These are phyloP conservation scores for Neopestalotiopsis clavispora DNA, from an alignment of 2,329 filamentous ascomycete species.

Conservation along the genomic window DNA sequence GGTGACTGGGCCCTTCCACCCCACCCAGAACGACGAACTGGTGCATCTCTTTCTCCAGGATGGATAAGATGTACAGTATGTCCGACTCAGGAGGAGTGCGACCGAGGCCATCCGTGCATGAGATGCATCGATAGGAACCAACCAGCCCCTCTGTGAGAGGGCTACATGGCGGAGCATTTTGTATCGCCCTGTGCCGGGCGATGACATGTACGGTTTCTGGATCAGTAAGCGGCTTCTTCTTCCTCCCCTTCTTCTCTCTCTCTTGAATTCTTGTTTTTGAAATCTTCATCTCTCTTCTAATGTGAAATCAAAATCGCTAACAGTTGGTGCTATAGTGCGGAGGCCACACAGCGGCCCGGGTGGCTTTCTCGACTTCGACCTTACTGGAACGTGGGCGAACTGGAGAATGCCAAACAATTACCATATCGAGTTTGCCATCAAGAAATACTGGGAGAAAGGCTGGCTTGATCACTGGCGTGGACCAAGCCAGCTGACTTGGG, in stretches of 20 bases:
- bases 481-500: background rate
- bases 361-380: background rate
- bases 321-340: background rate
- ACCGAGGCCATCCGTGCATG: background rate
- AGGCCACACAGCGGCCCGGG: background rate
- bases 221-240: too few species aligned
- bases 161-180: background rate
- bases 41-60: background rate
- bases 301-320: too few species aligned
- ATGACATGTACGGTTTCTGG: background rate
- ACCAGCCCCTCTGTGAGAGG: background rate
- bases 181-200: background rate
- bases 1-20: background rate
- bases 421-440: background rate
- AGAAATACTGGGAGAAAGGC: background rate
- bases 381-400: background rate
- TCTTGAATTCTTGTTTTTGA: too few species aligned
- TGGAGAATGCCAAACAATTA: conserved; percentile 6
- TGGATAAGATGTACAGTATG: background rate
- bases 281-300: too few species aligned
- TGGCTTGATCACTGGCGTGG: conserved; percentile 3
- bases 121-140: background rate
- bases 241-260: too few species aligned
- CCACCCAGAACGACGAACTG: background rate
- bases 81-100: background rate